Evolutionary conservation across 2,329 filamentous ascomycete species (phyloP), one percentile per base, ranked within the genome.

Genomic region (Alternaria conjuncta): DNA sequence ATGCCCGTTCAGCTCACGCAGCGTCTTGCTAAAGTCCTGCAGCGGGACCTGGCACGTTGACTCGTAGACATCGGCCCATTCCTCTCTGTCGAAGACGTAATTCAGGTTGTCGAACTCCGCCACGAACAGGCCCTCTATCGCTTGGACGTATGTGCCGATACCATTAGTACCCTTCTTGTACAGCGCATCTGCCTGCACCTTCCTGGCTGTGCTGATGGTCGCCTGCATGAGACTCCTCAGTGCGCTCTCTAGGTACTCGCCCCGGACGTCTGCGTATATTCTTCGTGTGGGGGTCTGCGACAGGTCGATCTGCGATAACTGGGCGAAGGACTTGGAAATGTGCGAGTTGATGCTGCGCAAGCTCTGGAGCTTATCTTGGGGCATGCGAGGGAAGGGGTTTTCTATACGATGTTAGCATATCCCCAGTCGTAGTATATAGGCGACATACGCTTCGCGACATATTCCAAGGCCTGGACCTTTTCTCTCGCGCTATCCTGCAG

Each of bases 81-180:
- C 93, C 60, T 96, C 92, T 9, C 92, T 88, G 25, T 89, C 87
- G 78, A 98, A 99, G 61, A 99, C 89, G 65, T 89, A 90, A 75
- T 91, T 92, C 50, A 98, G 92, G 74, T 94, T 97, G 62, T 97
- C 92, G 79, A 97, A 94, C 80, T 99, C 96, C 11, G 94, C 89
- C 25, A 92, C 81, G 69, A 97, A 95, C 65, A 97, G 89, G 7
- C 91, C 92, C 77, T 97, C 93, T 81, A 99, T 89, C 0, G 91
- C 92, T 73, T 91, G 90, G 0, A 93, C 92, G 77, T 99, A 99
- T 36, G 91, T 93, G 3, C 91, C 90, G 63, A 99, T 96, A 5
- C 94, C 95, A 79, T 96, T 98, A 21, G 92, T 96, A 13, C 94
- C 95, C 63, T 92, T 87, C 63, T 90, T 89, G 79, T 99, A 99